phyloP scores from a whole-genome alignment of 164 flowering plant species.

The Annona squamosa region DNA sequence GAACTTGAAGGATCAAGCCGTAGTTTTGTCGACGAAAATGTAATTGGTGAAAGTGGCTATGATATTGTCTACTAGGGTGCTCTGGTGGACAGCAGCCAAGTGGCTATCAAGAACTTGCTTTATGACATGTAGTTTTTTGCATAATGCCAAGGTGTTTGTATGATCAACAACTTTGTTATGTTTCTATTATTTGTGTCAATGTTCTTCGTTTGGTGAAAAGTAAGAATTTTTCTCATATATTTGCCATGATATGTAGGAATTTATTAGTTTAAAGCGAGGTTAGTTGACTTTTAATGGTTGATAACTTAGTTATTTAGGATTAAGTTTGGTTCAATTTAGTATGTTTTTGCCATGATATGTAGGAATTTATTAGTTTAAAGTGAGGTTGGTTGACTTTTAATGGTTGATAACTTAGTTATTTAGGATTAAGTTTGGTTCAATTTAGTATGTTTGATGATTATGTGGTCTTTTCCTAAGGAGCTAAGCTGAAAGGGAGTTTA shows the following conservation, averaged over 20 bases:
- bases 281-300: not conserved
- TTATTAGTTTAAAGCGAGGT: not conserved
- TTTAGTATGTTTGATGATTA: not conserved
- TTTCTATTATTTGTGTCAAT: not conserved
- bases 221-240: not conserved
- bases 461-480: constrained; percentile 34
- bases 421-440: not conserved
- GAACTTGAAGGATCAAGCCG: constrained; percentile 60
- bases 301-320: not conserved
- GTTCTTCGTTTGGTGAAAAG: not conserved
- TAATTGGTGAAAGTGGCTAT: constrained; percentile 70
- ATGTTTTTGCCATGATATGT: too few species aligned
- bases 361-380: too few species aligned
- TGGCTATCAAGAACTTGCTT: constrained; percentile 47
- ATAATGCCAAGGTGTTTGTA: too few species aligned
- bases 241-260: not conserved
- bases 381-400: not conserved
- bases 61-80: constrained; percentile 63
- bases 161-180: not conserved
- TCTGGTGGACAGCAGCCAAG: constrained; percentile 35
- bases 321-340: not conserved
- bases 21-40: constrained; percentile 56
- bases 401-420: not conserved
- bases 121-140: constrained; percentile 42
- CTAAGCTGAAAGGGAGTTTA: constrained; percentile 79